Evolutionary conservation across 2,329 filamentous ascomycete species (phyloP).

Genomic region (Lasiodiplodia sp.): DNA sequence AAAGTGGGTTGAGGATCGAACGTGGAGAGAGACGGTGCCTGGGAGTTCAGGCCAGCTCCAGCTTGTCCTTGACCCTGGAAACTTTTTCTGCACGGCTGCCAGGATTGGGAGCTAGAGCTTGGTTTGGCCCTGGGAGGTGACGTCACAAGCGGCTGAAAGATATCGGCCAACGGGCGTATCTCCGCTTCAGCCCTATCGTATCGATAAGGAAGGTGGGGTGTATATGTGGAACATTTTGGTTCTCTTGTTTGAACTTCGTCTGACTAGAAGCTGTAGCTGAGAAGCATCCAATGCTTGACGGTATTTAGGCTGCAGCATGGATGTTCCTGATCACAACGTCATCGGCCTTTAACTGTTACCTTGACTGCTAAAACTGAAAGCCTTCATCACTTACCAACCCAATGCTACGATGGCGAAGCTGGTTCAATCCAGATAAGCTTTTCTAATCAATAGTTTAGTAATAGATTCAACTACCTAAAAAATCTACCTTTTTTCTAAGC

Average conservation of each 20-base stretch:
- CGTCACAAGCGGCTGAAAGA: background rate
- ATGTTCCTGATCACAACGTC: too few species aligned
- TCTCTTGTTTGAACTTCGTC: background rate
- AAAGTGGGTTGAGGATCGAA: background rate
- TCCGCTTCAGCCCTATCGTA: conserved; percentile 13
- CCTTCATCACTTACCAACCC: too few species aligned
- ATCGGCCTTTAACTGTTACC: too few species aligned
- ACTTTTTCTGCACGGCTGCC: conserved; percentile 11
- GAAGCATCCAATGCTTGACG: background rate
- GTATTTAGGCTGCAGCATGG: too few species aligned
- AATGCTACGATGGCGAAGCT: too few species aligned
- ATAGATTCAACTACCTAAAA: too few species aligned
- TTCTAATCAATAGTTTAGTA: too few species aligned
- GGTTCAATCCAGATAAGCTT: too few species aligned
- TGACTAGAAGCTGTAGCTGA: background rate
- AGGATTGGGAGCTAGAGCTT: conserved; percentile 8
- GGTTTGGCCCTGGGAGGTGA: background rate
- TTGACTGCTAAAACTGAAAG: too few species aligned
- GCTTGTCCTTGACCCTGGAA: background rate
- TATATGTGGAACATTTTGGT: too few species aligned
- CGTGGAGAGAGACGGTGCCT: background rate
- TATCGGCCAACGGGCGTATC: background rate
- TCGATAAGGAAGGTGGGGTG: conserved; percentile 4
- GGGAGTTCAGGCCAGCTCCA: background rate
- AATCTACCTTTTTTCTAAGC: too few species aligned